Conservation (phyloP, 345 rosid species). For the Anastatica hierochuntica region DNA sequence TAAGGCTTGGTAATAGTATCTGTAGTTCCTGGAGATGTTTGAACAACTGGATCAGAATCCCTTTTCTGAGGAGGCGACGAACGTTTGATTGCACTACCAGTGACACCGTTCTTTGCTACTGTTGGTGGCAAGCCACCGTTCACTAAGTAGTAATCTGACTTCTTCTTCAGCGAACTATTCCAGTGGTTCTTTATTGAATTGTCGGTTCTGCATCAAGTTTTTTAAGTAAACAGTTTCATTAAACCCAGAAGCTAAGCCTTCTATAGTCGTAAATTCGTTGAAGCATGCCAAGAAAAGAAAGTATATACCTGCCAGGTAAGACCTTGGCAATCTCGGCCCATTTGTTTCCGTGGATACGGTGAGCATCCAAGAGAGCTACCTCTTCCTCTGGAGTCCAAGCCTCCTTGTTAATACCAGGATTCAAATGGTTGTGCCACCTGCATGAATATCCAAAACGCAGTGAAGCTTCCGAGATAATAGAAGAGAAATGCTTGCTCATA, state of each 20-base stretch:
- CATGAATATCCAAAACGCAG: conserved; percentile 13
- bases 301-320: conserved; percentile 85
- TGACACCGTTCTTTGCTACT: conserved; percentile 35
- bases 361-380: conserved; percentile 69
- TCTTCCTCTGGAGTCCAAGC: conserved; percentile 96
- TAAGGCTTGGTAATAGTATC: conserved; percentile 36
- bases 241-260: neutral
- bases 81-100: conserved; percentile 32
- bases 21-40: conserved; percentile 38
- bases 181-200: conserved; percentile 95
- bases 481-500: neutral
- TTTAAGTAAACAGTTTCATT: neutral
- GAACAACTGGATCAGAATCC: conserved; percentile 43
- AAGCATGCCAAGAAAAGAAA: neutral
- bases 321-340: conserved; percentile 99
- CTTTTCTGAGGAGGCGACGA: conserved; percentile 25
- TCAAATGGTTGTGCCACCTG: conserved; percentile 99
- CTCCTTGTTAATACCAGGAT: conserved; percentile 87
- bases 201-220: conserved; percentile 62
- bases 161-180: conserved; percentile 97
- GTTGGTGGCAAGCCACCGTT: conserved; percentile 78
- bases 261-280: neutral
- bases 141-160: conserved; percentile 57
- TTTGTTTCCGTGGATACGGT: conserved; percentile 64
- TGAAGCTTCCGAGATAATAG: conserved; percentile 5